Base-by-base conservation (phyloP, 2,329 filamentous ascomycete species). In the Fusarium veterinarium region DNA sequence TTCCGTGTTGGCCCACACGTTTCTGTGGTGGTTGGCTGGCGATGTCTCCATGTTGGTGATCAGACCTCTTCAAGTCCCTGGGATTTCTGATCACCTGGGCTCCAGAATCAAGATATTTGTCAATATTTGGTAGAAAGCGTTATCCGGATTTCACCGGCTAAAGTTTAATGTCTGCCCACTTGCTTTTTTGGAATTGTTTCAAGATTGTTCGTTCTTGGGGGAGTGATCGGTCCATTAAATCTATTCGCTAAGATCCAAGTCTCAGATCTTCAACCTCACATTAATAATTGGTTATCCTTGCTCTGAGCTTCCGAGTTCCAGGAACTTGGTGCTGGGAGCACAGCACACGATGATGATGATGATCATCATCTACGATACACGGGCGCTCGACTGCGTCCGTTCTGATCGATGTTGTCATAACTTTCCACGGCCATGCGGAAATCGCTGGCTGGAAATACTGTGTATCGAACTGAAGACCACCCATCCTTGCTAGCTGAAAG, bases 401-500 rank as follows among this genome's bases (percentile, higher is more conserved):
- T 37, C 23, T 35, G 17, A 14, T 35, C 20, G 30, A 37, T 52
- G 38, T 16, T 51, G 28, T 25, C 37, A 41, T 33, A 42, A 35
- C n/a, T 33, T 46, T 33, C 25, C 51, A 33, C 31, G 14, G 41
- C 28, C 37, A 31, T 30, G 55, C 46, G n/a, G 37, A 55, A 48
- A 35, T 48, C 33, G 44, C 58, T 65, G 23, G 42, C 30, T 44
- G 30, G 35, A 45, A n/a, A 48, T 35, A 40, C 58, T 44, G 33
- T 33, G 52, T 30, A 38, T 46, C 17, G 16, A 64, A 51, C 66
- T 45, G n/a, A 45, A 42, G 30, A 48, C 49, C 33, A n/a, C 23
- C 28, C 33, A 64, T 28, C 70, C 70, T 73, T 73, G 66, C 70
- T 71, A 58, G 56, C 37, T 51, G 33, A 44, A 44, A 8, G 28